Evolutionary conservation across 805 yeast genomes (phyloP), one percentile per base, ranked within the genome.

Genomic region (Scheffersomyces amazonensis): DNA sequence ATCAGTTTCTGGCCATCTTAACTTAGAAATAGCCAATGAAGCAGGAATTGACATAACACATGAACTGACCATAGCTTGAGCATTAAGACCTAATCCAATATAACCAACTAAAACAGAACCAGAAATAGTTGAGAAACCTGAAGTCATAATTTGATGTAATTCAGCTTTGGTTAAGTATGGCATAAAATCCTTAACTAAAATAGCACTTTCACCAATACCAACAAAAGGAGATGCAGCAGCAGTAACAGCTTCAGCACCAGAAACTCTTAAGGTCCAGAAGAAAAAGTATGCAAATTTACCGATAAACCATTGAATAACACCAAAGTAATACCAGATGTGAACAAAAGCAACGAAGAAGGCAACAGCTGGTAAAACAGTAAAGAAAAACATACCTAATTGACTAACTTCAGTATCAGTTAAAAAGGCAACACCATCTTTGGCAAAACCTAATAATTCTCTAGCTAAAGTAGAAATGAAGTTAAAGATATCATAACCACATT

Each of bases 1-100:
- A 43, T 79, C 83, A 4, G 74, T 69, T 49, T 79, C 85, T 12
- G 85, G 85, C 44, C 59, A 63, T 52, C 84, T 69, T 43, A 79
- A 64, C 49, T 79, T 79, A 12, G 83, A 73, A 16, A 78, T 75
- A 3, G 83, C 81, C 42, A 79, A 60, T 6, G 82, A 73, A 27
- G 81, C 81, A 5, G 85, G 85, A 52, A 79, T 78, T 2, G 83
- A 78, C 85, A 79, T 79, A 37, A 80, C 80, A 65, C 85, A 80
- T 20, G 82, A 74, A n/a, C 81, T 73, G 13, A 79, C 76, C 51
- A 80, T 65, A 5, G 82, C 83, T 47, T 77, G 81, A 2, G 84
- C 68, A 47, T 75, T 77, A 47, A 80, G 69, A 23, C 85, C 85
- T 55, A 79, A 64, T 3, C 81, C 80, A 42, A 80, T 76, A 54